A percentile compares a stretch with the other conserved stretches of the same genome.
phyloP scores from a whole-genome alignment of 176 grass and related monocot species.

The Elaeis guineensis region DNA sequence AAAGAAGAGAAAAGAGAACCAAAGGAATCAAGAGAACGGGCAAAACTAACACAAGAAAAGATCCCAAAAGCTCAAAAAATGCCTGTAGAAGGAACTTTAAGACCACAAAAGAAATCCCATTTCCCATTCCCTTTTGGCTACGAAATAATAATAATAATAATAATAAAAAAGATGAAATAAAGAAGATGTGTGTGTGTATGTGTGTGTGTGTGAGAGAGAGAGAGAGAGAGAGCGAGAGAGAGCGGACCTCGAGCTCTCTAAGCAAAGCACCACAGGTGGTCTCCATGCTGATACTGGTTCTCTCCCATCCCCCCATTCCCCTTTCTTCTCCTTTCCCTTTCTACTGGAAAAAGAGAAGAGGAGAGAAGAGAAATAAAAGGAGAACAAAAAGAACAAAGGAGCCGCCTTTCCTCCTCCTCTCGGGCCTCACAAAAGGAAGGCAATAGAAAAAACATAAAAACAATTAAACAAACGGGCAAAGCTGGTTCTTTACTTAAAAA shows the following conservation, averaged over 20 bases:
- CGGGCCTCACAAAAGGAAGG: neutral
- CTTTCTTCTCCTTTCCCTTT: conserved; percentile 10
- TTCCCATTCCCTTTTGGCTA: neutral
- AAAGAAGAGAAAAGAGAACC: too few species aligned
- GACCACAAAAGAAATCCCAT: neutral
- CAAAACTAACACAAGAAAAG: too few species aligned
- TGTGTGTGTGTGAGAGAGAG: too few species aligned
- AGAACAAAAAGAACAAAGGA: conserved; percentile 23
- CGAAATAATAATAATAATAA: conserved; percentile 23
- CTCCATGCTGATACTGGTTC: conserved; percentile 58
- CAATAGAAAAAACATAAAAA: neutral
- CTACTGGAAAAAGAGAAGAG: conserved; percentile 20
- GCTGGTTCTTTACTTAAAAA: too few species aligned
- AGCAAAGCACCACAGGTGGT: conserved; percentile 68
- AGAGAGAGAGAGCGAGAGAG: neutral
- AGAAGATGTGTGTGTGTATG: neutral
- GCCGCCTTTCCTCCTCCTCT: conserved; percentile 2
- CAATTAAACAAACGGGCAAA: too few species aligned
- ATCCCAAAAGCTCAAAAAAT: too few species aligned
- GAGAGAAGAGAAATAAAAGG: neutral
- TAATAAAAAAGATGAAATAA: conserved; percentile 1
- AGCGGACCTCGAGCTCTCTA: conserved; percentile 73
- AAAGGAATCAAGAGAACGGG: too few species aligned
- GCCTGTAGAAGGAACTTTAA: too few species aligned
- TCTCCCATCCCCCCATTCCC: conserved; percentile 29